Percentiles rank a stretch among this genome's conserved stretches.
These are phyloP conservation scores for Trametes maxima DNA, from an alignment of 768 basidiomycete species.

Conservation along the genomic window DNA sequence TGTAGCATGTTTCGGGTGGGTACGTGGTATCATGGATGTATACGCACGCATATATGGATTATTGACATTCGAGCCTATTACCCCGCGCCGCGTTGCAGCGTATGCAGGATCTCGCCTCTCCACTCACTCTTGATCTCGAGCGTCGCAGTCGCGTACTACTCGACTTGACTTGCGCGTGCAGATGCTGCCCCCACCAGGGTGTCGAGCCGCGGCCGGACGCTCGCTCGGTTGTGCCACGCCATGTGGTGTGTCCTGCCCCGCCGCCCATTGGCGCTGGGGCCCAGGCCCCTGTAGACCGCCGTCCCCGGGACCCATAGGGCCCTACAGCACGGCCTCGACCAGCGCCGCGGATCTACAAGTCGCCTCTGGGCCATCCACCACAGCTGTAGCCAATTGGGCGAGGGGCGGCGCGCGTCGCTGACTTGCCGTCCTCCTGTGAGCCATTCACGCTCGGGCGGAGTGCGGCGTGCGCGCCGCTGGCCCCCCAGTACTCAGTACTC, in stretches of 20 bases:
- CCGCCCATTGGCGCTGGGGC: not conserved
- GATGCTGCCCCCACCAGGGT: too few relatives aligned
- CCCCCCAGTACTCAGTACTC: too few relatives aligned
- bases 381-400: too few relatives aligned
- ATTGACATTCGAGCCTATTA: not conserved
- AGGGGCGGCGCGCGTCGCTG: too few relatives aligned
- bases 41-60: not conserved
- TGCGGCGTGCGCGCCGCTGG: too few relatives aligned
- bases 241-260: not conserved
- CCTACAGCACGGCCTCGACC: constrained; percentile 5
- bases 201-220: too few relatives aligned
- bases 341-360: not conserved
- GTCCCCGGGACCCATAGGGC: constrained; percentile 15
- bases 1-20: not conserved
- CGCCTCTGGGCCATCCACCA: not conserved
- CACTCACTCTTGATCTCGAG: too few relatives aligned
- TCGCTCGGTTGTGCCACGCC: not conserved
- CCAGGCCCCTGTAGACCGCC: not conserved
- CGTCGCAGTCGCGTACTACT: too few relatives aligned
- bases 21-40: not conserved
- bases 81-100: not conserved
- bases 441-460: too few relatives aligned
- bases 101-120: not conserved
- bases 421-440: too few relatives aligned
- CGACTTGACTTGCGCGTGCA: not conserved